Conservation (phyloP, 192 early-diverging fungal genomes). For the Linderina pennispora region DNA sequence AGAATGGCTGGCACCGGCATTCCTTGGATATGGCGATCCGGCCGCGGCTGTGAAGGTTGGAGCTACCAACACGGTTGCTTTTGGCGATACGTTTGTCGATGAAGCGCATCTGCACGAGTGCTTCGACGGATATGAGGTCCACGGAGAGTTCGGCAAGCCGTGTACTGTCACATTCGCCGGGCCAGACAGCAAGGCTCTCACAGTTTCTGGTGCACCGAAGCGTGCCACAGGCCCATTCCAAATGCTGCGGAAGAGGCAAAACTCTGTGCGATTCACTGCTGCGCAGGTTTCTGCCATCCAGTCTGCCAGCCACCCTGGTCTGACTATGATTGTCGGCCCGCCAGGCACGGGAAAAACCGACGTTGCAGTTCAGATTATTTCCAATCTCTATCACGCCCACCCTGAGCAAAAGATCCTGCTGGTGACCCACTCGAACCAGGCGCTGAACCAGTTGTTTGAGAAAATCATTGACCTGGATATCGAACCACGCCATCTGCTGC, state of each 20-base stretch:
- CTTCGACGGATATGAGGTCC: constrained; percentile 43
- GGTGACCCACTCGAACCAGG: constrained; percentile 96
- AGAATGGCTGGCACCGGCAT: constrained; percentile 83
- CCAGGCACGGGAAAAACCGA: constrained; percentile 99
- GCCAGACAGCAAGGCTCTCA: constrained; percentile 13
- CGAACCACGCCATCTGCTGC: constrained; percentile 87
- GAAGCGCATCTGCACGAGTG: constrained; percentile 66
- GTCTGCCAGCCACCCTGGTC: constrained; percentile 76
- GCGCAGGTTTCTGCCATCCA: constrained; percentile 81
- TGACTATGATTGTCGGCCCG: constrained; percentile 94
- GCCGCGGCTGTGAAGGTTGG: constrained; percentile 45
- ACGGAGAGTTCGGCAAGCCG: constrained; percentile 38
- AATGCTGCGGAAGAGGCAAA: constrained; percentile 60
- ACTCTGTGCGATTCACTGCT: constrained; percentile 79
- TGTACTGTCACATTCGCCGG: constrained; percentile 64
- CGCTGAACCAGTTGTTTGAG: constrained; percentile 97
- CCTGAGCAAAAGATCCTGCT: constrained; percentile 87
- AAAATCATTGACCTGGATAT: constrained; percentile 91
- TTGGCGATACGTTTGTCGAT: constrained; percentile 86
- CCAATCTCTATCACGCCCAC: constrained; percentile 90
- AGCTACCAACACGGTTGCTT: constrained; percentile 56
- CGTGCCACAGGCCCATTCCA: constrained; percentile 72
- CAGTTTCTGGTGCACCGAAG: constrained; percentile 57
- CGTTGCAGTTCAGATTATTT: constrained; percentile 93
- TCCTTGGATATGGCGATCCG: constrained; percentile 96